A percentile compares a stretch with the other conserved stretches of the same genome.
Conservation (phyloP, 768 basidiomycete genomes). For the Pleurotus cornucopiae region DNA sequence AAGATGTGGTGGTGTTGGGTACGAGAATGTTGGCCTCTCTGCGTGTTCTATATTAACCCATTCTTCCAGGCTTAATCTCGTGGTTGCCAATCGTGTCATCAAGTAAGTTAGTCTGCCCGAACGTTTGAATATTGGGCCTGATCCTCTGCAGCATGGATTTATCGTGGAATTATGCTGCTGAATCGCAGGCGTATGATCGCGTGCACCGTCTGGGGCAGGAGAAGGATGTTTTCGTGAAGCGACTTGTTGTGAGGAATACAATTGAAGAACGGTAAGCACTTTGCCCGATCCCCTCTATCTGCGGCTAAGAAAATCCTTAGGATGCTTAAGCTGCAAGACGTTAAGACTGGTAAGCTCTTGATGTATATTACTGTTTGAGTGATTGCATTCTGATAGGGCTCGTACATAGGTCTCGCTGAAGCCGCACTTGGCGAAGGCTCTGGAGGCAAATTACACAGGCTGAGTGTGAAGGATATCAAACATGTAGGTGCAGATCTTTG, state of each 20-base stretch:
- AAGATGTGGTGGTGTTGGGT: slow-evolving; percentile 68
- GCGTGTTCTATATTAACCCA: not conserved
- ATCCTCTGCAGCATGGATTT: slow-evolving; percentile 52
- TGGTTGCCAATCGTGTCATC: slow-evolving; percentile 64
- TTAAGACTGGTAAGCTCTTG: slow-evolving; percentile 45
- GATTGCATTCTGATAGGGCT: too few species aligned
- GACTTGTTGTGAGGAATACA: slow-evolving; percentile 61
- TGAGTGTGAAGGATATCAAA: slow-evolving; percentile 69
- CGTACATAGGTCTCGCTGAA: slow-evolving; percentile 47
- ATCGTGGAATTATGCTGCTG: slow-evolving; percentile 71
- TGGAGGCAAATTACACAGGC: slow-evolving; percentile 55
- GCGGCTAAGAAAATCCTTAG: slow-evolving; percentile 23
- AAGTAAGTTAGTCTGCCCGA: slow-evolving; percentile 37
- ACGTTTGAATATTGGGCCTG: not conserved
- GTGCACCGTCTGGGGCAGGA: slow-evolving; percentile 66
- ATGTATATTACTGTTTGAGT: too few species aligned
- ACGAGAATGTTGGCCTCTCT: slow-evolving; percentile 3
- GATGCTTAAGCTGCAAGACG: slow-evolving; percentile 67
- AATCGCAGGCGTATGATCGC: slow-evolving; percentile 60
- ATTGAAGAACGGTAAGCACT: slow-evolving; percentile 69
- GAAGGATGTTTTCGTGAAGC: slow-evolving; percentile 62
- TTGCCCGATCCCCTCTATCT: too few species aligned
- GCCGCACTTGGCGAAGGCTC: slow-evolving; percentile 69
- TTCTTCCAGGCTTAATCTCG: slow-evolving; percentile 46
- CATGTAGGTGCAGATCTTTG: slow-evolving; percentile 33